phyloP scores from a whole-genome alignment of 106 monocot species.

The Allium sativum region DNA sequence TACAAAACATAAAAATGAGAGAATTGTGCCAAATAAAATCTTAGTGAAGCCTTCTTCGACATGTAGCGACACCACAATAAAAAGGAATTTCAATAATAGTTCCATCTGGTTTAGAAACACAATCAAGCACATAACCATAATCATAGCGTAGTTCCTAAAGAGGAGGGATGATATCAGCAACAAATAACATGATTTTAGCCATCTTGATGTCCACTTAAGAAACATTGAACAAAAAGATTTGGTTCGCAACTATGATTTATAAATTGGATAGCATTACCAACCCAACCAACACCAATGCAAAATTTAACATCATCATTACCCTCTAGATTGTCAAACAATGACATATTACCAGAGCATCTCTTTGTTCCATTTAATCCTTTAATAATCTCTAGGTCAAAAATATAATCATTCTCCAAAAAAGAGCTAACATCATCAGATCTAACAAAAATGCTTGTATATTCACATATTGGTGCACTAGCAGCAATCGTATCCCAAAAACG shows the following conservation, averaged over 20 bases:
- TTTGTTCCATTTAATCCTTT: constrained; percentile 83
- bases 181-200: constrained; percentile 70
- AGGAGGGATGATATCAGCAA: constrained; percentile 83
- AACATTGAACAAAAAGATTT: constrained; percentile 88
- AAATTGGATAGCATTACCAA: constrained; percentile 71
- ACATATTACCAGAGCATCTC: constrained; percentile 40
- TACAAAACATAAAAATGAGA: neutral
- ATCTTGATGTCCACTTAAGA: constrained; percentile 69
- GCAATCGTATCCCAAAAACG: no score
- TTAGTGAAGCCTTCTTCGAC: constrained; percentile 59
- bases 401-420: no score
- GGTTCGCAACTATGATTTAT: constrained; percentile 95
- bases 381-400: constrained; percentile 90
- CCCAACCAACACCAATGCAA: constrained; percentile 62
- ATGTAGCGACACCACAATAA: constrained; percentile 51
- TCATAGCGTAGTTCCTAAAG: constrained; percentile 85
- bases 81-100: constrained; percentile 35
- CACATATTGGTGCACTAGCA: no score
- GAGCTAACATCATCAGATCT: no score
- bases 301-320: constrained; percentile 60
- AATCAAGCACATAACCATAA: constrained; percentile 28
- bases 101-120: constrained; percentile 64
- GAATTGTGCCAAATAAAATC: neutral
- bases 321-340: constrained; percentile 10
- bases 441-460: no score